Evolutionary conservation across 2,329 filamentous ascomycete genomes (phyloP).

Genomic region (Amphichorda felina): DNA sequence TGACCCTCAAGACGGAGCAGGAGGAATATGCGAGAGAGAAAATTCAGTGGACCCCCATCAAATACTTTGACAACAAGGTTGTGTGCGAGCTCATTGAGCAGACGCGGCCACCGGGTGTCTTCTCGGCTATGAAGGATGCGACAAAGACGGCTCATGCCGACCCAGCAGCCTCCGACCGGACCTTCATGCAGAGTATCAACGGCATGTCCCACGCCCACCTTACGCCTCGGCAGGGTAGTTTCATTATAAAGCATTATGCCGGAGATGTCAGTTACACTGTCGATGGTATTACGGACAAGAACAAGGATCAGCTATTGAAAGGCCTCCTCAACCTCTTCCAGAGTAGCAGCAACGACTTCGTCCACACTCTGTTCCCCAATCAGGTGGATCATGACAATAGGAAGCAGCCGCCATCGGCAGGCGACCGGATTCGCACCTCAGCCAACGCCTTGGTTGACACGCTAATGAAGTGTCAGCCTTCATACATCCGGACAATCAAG

Average conservation of each 20-base stretch:
- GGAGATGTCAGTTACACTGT: slow-evolving; percentile 93
- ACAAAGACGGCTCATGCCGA: slow-evolving; percentile 98
- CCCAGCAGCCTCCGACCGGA: slow-evolving; percentile 84
- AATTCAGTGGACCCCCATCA: slow-evolving; percentile 98
- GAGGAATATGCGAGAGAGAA: slow-evolving; percentile 94
- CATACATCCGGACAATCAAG: slow-evolving; percentile 98
- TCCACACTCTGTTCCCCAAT: slow-evolving; percentile 82
- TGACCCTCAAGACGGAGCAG: slow-evolving; percentile 93
- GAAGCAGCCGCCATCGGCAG: slow-evolving; percentile 83
- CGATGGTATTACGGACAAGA: slow-evolving; percentile 97
- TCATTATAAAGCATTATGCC: slow-evolving; percentile 98
- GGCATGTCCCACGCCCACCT: slow-evolving; percentile 87
- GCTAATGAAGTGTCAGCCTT: slow-evolving; percentile 92
- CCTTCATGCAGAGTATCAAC: slow-evolving; percentile 88
- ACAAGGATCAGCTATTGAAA: slow-evolving; percentile 95
- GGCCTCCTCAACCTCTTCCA: slow-evolving; percentile 81
- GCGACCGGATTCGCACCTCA: slow-evolving; percentile 90
- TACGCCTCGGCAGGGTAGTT: slow-evolving; percentile 83
- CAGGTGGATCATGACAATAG: slow-evolving; percentile 94
- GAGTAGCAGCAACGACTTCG: slow-evolving; percentile 71
- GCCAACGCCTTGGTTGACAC: slow-evolving; percentile 93
- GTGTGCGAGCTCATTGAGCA: slow-evolving; percentile 96
- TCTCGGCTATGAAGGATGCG: slow-evolving; percentile 92
- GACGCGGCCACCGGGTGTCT: slow-evolving; percentile 78
- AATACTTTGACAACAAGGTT: slow-evolving; percentile 99